Evolutionary conservation across 768 basidiomycete species (phyloP), one percentile per base, ranked within the genome.

Genomic region (Mycena crocata): DNA sequence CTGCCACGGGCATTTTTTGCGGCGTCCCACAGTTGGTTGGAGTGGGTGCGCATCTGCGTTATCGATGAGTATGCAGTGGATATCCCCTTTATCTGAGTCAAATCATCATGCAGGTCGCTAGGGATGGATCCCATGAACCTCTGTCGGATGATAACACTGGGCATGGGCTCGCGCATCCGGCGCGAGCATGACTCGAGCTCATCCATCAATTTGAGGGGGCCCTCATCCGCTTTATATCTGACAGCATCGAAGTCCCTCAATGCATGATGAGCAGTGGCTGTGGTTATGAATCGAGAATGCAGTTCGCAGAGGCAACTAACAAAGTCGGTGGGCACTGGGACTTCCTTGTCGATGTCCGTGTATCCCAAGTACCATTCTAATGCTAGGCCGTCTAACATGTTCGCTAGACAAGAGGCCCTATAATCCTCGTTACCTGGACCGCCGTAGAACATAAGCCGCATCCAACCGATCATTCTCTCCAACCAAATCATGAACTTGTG

Each of bases 361-460:
- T n/a, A 54, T 2, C 54, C 61, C 0, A 44, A 34, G 21, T 54
- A 62, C 61, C 61, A 62, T 13, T 62, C 39, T 13, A 62, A 17
- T 23, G 61, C 61, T 1, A 34, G 15, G 5, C 51, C 61, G 19
- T 45, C 51, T 2, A 62, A 14, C 37, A 62, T 31, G 9, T 44
- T 62, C 51, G 52, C 44, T 1, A 62, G 42, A 26, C 52, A 26
- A 0, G 61, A 34, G 3, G 54, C 40, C 28, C 61, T 28, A 42
- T 54, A 62, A 2, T 21, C 7, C 31, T 44, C 61, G 0, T 12
- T 24, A 7, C 34, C 61, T 2, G 39, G 12, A 9, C 61, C 61
- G 2, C 61, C 61, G 21, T 62, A 62, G n/a, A 52, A 34, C 50
- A 54, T 54, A 4, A 51, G 26, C 13, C 61, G 28, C 61, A 62